Base-by-base conservation (phyloP, 2,329 filamentous ascomycete species). In the Colletotrichum sp. region DNA sequence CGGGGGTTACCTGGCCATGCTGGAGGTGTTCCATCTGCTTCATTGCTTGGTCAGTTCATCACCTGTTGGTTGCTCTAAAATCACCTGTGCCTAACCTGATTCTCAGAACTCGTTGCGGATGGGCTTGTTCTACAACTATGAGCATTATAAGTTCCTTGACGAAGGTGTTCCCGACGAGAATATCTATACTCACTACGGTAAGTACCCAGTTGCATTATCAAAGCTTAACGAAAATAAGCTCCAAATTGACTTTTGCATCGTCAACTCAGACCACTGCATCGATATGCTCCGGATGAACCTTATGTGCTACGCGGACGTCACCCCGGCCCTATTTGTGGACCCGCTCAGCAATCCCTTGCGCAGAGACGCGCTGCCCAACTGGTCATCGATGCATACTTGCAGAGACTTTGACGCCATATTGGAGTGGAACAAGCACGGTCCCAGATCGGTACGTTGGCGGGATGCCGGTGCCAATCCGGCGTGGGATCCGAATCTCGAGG, bases 331-430 rank as follows among this genome's bases (percentile, higher is more conserved):
- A 11, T 75, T 75, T 39, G 73, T 75, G 2, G 73, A 75, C 34
- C 73, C 73, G 4, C 63, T 75, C 16, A 22, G 28, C n/a, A 75
- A 72, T 32, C 73, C 73, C 1, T 7, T 34, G 5, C 57, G 73
- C 22, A 55, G 73, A 22, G 73, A 75, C 9, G 73, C 73, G 5
- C 16, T 75, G 6, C 73, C 73, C 12, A 63, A 68, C n/a, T 75
- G 73, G 73, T 75, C 73, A 5, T 75, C 73, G 3, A 64, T 75
- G 68, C 73, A 72, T 13, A 75, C 73, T 1, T 75, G 73, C 55
- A 72, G 73, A 27, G 64, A 75, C 39, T 75, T 75, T 39, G 69
- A 75, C n/a, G 69, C 69, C 2, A 75, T 75, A 25, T 12, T 75
- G 27, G 69, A 75, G 2, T 75, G 69, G 73, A 75, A 75, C 22